Percentiles rank a stretch among this genome's conserved stretches.
These are phyloP conservation scores for Brettanomyces anomalus DNA, from an alignment of 805 yeast species.

Conservation along the genomic window DNA sequence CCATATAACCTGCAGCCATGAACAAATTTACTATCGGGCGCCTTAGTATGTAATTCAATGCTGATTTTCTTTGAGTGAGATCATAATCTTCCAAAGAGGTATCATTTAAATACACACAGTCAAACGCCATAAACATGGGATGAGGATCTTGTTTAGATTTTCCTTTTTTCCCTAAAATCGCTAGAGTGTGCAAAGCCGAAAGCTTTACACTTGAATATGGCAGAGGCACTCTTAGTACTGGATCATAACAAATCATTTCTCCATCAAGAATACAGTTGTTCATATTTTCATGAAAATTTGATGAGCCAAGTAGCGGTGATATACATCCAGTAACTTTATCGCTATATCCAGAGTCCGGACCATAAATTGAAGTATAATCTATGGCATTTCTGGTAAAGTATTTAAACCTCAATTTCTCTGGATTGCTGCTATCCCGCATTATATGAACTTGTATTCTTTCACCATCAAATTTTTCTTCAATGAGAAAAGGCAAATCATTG, in stretches of 20 bases:
- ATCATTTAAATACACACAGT: conserved; percentile 64
- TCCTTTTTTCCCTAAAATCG: conserved; percentile 12
- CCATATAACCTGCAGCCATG: conserved; percentile 35
- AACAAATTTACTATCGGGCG: conserved; percentile 38
- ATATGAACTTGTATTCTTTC: conserved; percentile 79
- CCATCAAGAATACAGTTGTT: conserved; percentile 61
- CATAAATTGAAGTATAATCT: conserved; percentile 68
- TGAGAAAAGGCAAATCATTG: conserved; percentile 37
- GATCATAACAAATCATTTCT: conserved; percentile 88
- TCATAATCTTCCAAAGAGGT: conserved; percentile 45
- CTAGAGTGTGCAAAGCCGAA: conserved; percentile 49
- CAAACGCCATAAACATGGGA: conserved; percentile 64
- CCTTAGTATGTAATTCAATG: conserved; percentile 34
- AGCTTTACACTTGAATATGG: conserved; percentile 79
- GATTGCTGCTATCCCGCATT: conserved; percentile 27
- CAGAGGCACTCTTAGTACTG: conserved; percentile 40
- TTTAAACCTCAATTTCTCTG: conserved; percentile 28
- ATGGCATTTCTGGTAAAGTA: conserved; percentile 60
- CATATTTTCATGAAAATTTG: conserved; percentile 21
- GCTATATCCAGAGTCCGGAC: conserved; percentile 23
- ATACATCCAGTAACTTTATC: conserved; percentile 18
- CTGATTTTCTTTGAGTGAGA: conserved; percentile 45
- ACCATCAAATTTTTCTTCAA: conserved; percentile 93
- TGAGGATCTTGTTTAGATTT: conserved; percentile 19
- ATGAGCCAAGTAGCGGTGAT: conserved; percentile 24